These are phyloP conservation scores for Oryza punctata DNA, from an alignment of 176 grass and related monocot genomes.

Conservation along the genomic window DNA sequence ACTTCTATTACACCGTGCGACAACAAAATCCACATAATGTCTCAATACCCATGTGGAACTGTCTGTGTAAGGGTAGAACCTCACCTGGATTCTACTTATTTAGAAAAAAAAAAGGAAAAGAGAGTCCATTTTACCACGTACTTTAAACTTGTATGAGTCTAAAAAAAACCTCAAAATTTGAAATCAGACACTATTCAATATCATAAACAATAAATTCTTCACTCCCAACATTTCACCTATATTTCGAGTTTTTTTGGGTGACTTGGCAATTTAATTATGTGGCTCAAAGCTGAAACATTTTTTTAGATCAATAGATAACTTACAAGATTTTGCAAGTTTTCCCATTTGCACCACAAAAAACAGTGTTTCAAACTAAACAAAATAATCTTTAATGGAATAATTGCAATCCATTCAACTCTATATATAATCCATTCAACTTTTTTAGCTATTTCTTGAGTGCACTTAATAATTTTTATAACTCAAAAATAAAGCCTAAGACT, in stretches of 20 bases:
- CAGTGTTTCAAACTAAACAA: not conserved
- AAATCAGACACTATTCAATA: not conserved
- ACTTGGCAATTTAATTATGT: not conserved
- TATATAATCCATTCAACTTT: not conserved
- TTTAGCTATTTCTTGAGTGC: not conserved
- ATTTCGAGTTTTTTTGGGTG: not conserved
- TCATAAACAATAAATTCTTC: not conserved
- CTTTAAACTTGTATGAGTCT: not conserved
- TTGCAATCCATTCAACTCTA: not conserved
- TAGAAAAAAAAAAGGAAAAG: too few species aligned
- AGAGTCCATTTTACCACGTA: not conserved
- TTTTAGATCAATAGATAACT: not conserved
- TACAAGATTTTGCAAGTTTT: not conserved
- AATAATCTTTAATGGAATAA: not conserved
- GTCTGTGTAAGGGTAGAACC: not conserved
- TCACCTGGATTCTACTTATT: not conserved
- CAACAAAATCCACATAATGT: not conserved
- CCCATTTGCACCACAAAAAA: not conserved
- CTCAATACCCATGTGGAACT: not conserved
- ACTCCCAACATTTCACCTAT: not conserved
- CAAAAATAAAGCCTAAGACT: too few species aligned
- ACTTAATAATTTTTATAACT: not conserved
- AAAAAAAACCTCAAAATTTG: not conserved
- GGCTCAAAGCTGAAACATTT: not conserved
- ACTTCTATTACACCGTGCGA: not conserved